These are phyloP conservation scores for Tulasnella sp. DNA, from an alignment of 768 basidiomycete species.

Conservation along the genomic window DNA sequence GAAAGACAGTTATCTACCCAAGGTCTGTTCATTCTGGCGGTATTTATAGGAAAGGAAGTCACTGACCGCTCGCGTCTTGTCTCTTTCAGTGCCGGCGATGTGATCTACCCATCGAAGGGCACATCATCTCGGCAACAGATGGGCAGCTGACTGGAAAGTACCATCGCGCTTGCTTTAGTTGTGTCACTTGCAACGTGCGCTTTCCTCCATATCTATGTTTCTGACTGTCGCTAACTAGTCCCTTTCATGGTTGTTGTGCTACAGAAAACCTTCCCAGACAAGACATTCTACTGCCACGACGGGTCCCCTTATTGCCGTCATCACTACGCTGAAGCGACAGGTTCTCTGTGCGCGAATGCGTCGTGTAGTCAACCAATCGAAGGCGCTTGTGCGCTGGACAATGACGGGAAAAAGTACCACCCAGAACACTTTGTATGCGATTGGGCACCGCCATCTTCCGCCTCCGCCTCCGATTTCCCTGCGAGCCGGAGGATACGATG, in stretches of 20 bases:
- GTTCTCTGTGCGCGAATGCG: constrained; percentile 71
- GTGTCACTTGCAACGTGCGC: constrained; percentile 65
- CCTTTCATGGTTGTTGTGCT: background rate
- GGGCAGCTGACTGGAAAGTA: constrained; percentile 95
- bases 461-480: background rate
- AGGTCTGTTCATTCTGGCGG: constrained; percentile 36
- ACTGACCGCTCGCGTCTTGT: constrained; percentile 6
- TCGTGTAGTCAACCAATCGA: constrained; percentile 83
- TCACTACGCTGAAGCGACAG: constrained; percentile 87
- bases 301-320: constrained; percentile 85
- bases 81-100: constrained; percentile 69
- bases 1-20: constrained; percentile 94
- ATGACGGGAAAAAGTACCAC: constrained; percentile 71
- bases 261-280: constrained; percentile 60
- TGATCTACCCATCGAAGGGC: constrained; percentile 74
- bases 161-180: constrained; percentile 85
- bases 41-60: constrained; percentile 13
- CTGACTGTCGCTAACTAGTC: background rate
- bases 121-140: constrained; percentile 82
- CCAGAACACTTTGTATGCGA: constrained; percentile 85
- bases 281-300: constrained; percentile 82
- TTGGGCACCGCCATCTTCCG: constrained; percentile 27
- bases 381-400: constrained; percentile 82
- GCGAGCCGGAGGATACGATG: constrained; percentile 28
- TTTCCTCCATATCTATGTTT: constrained; percentile 10